phyloP scores from a whole-genome alignment of 2,329 filamentous ascomycete species.

The Diplodia seriata region DNA sequence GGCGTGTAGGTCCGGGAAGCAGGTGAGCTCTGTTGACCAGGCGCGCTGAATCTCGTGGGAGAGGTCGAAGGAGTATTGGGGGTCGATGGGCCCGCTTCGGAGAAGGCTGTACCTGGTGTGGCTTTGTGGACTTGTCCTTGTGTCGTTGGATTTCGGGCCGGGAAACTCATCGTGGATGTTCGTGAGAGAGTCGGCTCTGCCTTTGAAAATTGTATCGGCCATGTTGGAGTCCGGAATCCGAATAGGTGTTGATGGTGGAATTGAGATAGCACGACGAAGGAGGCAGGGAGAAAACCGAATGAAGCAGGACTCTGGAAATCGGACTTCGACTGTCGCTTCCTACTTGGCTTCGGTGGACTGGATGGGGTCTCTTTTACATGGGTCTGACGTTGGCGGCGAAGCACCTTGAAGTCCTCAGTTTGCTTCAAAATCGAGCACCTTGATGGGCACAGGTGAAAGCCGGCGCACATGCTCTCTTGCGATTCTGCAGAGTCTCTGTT shows the following conservation, averaged over 20 bases:
- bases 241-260: neutral
- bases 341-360: too few relatives aligned
- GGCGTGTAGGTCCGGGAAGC: slow-evolving; percentile 6
- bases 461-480: neutral
- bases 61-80: slow-evolving; percentile 27
- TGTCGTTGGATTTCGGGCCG: neutral
- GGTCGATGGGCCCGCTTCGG: slow-evolving; percentile 12
- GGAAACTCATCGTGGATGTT: neutral
- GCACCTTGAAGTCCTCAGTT: slow-evolving; percentile 30
- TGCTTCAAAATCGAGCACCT: slow-evolving; percentile 23
- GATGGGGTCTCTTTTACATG: neutral
- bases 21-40: slow-evolving; percentile 28
- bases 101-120: slow-evolving; percentile 7
- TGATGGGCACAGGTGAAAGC: slow-evolving; percentile 21
- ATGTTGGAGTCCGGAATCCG: neutral
- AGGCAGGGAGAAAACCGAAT: neutral
- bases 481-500: neutral
- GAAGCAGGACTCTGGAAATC: too few relatives aligned
- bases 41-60: slow-evolving; percentile 15
- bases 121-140: neutral
- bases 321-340: too few relatives aligned
- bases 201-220: neutral
- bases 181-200: neutral
- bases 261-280: neutral
- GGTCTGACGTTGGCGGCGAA: neutral